Evolutionary conservation across 169 alveolate genomes (phyloP).

Genomic region (Toxoplasma gondii): DNA sequence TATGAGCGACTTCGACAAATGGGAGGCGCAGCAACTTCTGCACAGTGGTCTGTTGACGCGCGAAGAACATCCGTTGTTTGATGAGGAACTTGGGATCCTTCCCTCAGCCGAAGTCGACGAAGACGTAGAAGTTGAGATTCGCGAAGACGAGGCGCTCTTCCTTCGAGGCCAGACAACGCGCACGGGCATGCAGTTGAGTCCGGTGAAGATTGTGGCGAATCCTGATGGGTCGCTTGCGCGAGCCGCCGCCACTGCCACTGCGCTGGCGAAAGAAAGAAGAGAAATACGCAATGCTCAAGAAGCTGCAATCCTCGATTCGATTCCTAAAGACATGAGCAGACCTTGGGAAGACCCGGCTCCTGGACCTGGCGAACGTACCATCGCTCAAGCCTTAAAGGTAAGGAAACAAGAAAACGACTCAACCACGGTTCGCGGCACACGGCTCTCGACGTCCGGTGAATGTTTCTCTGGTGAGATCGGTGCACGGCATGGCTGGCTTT

Average conservation of each 20-base stretch:
- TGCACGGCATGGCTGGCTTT: no score
- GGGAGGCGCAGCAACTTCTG: conserved; percentile 73
- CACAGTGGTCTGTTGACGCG: conserved; percentile 62
- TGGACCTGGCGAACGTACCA: conserved; percentile 90
- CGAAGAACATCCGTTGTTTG: conserved; percentile 49
- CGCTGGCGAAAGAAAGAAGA: conserved; percentile 92
- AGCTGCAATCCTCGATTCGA: conserved; percentile 84
- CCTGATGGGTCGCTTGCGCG: conserved; percentile 94
- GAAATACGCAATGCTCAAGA: conserved; percentile 86
- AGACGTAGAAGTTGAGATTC: conserved; percentile 67
- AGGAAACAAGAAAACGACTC: not conserved
- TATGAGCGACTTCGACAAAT: conserved; percentile 71
- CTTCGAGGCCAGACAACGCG: conserved; percentile 94
- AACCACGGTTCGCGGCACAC: not conserved
- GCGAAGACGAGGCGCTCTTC: conserved; percentile 92
- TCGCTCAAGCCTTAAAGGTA: conserved; percentile 69
- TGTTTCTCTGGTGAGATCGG: not conserved
- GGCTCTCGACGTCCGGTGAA: not conserved
- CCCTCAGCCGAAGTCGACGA: conserved; percentile 61
- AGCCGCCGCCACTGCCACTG: conserved; percentile 87
- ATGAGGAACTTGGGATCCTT: conserved; percentile 56
- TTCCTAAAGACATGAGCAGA: conserved; percentile 88
- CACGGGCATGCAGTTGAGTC: conserved; percentile 69
- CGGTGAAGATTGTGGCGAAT: conserved; percentile 89
- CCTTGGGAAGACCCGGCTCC: conserved; percentile 93